Conservation (phyloP, 2,329 filamentous ascomycete genomes). For the Fusarium cyanostomum region DNA sequence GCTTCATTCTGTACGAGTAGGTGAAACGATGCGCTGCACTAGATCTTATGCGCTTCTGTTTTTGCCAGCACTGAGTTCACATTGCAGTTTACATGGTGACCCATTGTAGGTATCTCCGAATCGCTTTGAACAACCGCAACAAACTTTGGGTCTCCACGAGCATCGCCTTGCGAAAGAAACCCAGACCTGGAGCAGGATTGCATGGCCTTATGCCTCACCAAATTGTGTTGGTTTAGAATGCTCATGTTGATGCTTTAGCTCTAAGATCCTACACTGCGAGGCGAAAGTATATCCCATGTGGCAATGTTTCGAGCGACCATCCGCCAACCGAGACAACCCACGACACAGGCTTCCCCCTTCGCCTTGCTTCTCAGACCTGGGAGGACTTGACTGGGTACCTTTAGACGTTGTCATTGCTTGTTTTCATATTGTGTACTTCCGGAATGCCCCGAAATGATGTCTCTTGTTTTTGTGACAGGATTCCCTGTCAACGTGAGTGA, state of each 20-base stretch:
- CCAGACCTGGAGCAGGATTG: not conserved
- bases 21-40: not conserved
- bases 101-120: not conserved
- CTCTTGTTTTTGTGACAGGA: not conserved
- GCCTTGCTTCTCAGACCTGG: not conserved
- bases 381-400: not conserved
- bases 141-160: not conserved
- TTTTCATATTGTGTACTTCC: slow-evolving; percentile 3
- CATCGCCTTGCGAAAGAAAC: not conserved
- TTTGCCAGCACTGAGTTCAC: not conserved
- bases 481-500: not conserved
- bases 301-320: not conserved
- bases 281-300: not conserved
- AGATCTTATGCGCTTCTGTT: not conserved
- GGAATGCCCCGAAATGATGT: slow-evolving; percentile 16
- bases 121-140: not conserved
- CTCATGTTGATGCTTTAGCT: not conserved
- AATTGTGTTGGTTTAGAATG: not conserved
- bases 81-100: not conserved
- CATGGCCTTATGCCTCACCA: not conserved
- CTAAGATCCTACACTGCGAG: not conserved
- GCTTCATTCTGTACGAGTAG: slow-evolving; percentile 3
- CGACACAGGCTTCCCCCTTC: not conserved
- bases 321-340: slow-evolving; percentile 2
- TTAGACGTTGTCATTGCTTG: slow-evolving; percentile 2